Evolutionary conservation across 2,329 filamentous ascomycete species (phyloP), one percentile per base, ranked within the genome.

Genomic region (Fusarium sp.): DNA sequence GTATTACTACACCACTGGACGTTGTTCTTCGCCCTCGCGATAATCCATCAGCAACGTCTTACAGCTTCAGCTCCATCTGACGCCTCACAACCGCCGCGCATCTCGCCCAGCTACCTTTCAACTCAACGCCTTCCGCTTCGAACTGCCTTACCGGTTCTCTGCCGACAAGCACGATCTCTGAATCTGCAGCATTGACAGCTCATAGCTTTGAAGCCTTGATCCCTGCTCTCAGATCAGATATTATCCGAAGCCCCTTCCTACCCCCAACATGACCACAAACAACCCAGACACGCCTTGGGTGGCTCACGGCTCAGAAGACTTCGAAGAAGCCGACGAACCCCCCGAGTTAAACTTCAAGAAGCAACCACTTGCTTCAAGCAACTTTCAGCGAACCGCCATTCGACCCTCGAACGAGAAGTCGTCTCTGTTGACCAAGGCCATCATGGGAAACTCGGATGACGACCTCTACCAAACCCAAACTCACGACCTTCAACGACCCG

Each of bases 381-480:
- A 84, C 80, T 82, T 91, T 86, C 80, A 83, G 79, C 86, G 85
- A 82, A 87, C 83, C 61, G 81, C 80, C 58, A 84, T 88, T 64
- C 85, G 85, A 78, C 84, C 85, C 43, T 83, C 87, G 37, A 85
- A 82, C 35, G 87, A 89, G 64, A 91, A 94, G 76, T 90, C 95
- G 79, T 98, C 97, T 15, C 89, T 99, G 43, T 87, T 99, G 78
- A 98, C 97, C 27, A 92, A 91, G 80, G 96, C 95, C 38, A 90
- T 98, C 64, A 91, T 92, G 82, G 90, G 88, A 78, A 88, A 89
- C 59, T 90, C 91, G 1, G 91, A 93, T 81, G 85, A 92, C 75
- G 88, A 89, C 35, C 71, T 80, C 7, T 68, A 85, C 74, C 84
- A 82, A 54, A 76, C 79, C 52, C 81, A 82, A 37, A 82, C 84